These are phyloP conservation scores for Ascochyta lentis DNA, from an alignment of 2,329 filamentous ascomycete species.

Conservation along the genomic window DNA sequence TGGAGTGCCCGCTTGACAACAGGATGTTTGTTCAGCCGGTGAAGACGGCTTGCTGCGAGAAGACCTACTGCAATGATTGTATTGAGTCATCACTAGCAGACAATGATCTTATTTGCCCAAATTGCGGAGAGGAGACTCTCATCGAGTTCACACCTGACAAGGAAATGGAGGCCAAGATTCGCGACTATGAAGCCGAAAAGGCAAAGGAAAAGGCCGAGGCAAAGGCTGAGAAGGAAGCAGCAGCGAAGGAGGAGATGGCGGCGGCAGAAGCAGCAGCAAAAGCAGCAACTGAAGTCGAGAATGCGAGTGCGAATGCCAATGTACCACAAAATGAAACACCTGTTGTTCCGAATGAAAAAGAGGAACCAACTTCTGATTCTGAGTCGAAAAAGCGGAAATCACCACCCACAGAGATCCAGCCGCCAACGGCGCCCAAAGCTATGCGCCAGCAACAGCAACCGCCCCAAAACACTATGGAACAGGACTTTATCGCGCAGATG, in stretches of 20 bases:
- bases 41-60: slow-evolving; percentile 98
- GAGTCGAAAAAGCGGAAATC: slow-evolving; percentile 75
- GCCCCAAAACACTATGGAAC: slow-evolving; percentile 39
- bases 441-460: slow-evolving; percentile 51
- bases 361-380: slow-evolving; percentile 44
- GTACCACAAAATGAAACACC: slow-evolving; percentile 25
- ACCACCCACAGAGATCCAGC: slow-evolving; percentile 72
- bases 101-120: slow-evolving; percentile 95
- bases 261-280: slow-evolving; percentile 36
- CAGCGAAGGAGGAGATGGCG: slow-evolving; percentile 50
- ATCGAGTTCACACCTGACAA: slow-evolving; percentile 68
- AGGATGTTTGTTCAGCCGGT: slow-evolving; percentile 98
- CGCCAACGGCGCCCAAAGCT: slow-evolving; percentile 54
- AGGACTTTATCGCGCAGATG: slow-evolving; percentile 56
- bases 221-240: slow-evolving; percentile 50
- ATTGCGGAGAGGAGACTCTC: slow-evolving; percentile 88
- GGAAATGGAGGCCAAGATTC: slow-evolving; percentile 78
- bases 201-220: slow-evolving; percentile 49
- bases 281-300: slow-evolving; percentile 28
- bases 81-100: slow-evolving; percentile 99
- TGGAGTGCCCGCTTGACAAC: slow-evolving; percentile 96
- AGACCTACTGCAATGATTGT: slow-evolving; percentile 99
- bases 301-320: slow-evolving; percentile 14
- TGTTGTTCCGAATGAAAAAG: slow-evolving; percentile 26
- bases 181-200: slow-evolving; percentile 70